Base-by-base conservation (phyloP, 306 rosid species). In the Rosa rugosa region DNA sequence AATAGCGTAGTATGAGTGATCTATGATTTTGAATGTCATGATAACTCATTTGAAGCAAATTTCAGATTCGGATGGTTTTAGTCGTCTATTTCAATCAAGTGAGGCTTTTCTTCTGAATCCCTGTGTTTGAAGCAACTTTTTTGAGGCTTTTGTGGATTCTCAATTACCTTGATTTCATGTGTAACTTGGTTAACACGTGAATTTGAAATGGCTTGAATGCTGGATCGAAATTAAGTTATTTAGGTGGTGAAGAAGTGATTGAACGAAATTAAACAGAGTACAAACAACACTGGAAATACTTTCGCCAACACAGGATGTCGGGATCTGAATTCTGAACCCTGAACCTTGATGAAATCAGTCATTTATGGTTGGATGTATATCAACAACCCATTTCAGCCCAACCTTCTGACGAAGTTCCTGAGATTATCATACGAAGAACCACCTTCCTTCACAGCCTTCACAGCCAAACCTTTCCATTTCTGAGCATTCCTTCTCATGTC, bases 391-490 rank as follows among this genome's bases (percentile, higher is more conserved):
- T 74, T 44, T 69, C 31, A 41, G 31, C 8, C 22, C 59, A 62
- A 60, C 45, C 64, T 8, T 67, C 16, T 40, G 49, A 79, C 4
- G 41, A 82, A 79, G 5, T 10, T 3, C 36, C 27, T 82, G 9
- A 87, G 71, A 13, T 82, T 77, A 5, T 62, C n/a, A 1, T 80
- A 12, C 0, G 84, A 82, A 54, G 91, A 67, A 9, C 87, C 87
- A 14, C 86, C 82, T 18, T 76, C 73, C 18, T 13, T 47, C 31
- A 71, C 70, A 2, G 84, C 85, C 1, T 79, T 25, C 36, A 22
- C 56, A 0, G 82, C 86, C 78, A 84, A 66, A 0, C 23, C 72
- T 65, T 54, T 87, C 90, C 88, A 87, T 71, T 77, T 84, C 46
- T 49, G 10, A 0, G 79, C 87, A 23, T 87, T 86, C 41, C 18